These are phyloP conservation scores for Rhamnella rubrinervis DNA, from an alignment of 331 rosid genomes.

Conservation along the genomic window DNA sequence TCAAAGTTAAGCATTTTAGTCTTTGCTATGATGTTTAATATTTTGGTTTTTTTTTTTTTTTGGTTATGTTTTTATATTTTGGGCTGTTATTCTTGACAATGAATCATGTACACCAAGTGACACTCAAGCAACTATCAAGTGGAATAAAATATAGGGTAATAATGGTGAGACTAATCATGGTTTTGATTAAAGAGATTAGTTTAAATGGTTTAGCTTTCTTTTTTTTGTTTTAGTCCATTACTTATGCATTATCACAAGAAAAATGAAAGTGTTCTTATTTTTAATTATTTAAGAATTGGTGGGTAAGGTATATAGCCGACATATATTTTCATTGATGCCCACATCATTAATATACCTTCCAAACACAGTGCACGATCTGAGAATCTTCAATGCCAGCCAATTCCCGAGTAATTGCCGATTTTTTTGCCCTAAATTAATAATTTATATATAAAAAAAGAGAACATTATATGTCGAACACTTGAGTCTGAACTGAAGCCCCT, in stretches of 20 bases:
- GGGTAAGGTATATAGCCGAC: slow-evolving; percentile 57
- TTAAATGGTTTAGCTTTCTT: slow-evolving; percentile 14
- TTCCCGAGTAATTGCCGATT: slow-evolving; percentile 20
- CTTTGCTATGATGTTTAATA: too few relatives aligned
- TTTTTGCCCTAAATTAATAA: background rate
- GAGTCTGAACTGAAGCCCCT: slow-evolving; percentile 13
- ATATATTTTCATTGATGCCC: slow-evolving; percentile 46
- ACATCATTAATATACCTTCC: slow-evolving; percentile 33
- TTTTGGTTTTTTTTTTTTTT: background rate
- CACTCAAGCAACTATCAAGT: background rate
- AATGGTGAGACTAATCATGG: slow-evolving; percentile 59
- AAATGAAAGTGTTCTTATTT: background rate
- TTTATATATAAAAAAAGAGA: too few relatives aligned
- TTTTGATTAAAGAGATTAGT: slow-evolving; percentile 31
- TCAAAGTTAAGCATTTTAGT: too few relatives aligned
- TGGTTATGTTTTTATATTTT: background rate
- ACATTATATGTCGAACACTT: background rate
- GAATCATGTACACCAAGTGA: background rate
- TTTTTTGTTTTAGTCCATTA: slow-evolving; percentile 13
- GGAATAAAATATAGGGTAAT: slow-evolving; percentile 25
- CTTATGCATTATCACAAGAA: slow-evolving; percentile 2
- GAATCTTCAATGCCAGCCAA: slow-evolving; percentile 33
- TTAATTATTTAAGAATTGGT: slow-evolving; percentile 21
- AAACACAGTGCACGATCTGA: slow-evolving; percentile 24
- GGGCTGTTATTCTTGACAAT: background rate